Percentiles rank a stretch among this genome's conserved stretches.
Evolutionary conservation across 345 rosid genomes (phyloP).

Genomic region (Lumnitzera racemosa): DNA sequence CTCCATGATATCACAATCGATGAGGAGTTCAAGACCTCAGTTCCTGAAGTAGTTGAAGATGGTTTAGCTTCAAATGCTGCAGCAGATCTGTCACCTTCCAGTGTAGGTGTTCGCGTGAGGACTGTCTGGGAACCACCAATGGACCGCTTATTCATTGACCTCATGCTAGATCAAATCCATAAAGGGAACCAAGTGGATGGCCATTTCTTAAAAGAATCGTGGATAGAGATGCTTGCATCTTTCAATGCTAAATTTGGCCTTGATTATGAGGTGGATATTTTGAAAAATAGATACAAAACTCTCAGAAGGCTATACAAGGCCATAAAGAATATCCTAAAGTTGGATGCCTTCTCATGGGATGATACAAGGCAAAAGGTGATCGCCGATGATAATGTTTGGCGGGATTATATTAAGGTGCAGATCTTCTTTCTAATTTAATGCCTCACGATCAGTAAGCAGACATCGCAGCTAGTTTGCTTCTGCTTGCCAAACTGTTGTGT

Average conservation of each 20-base stretch:
- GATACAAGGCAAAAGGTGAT: conserved; percentile 77
- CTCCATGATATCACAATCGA: conserved; percentile 18
- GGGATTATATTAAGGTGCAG: conserved; percentile 69
- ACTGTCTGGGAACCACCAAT: conserved; percentile 85
- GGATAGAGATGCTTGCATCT: conserved; percentile 61
- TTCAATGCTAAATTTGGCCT: conserved; percentile 70
- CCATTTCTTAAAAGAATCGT: conserved; percentile 66
- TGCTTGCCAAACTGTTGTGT: too few relatives aligned
- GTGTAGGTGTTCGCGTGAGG: conserved; percentile 33
- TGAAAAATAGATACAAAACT: conserved; percentile 81
- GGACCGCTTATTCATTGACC: conserved; percentile 72
- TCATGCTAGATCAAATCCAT: conserved; percentile 68
- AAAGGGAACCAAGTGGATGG: conserved; percentile 78
- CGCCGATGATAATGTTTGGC: conserved; percentile 85
- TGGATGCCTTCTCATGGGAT: conserved; percentile 78
- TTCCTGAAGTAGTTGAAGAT: conserved; percentile 20
- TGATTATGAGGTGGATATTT: conserved; percentile 51
- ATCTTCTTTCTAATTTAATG: not conserved
- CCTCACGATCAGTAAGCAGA: too few relatives aligned
- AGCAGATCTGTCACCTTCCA: conserved; percentile 7
- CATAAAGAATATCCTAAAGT: conserved; percentile 56
- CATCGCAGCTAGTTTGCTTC: too few relatives aligned
- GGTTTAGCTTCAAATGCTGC: conserved; percentile 14
- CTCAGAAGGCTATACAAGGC: conserved; percentile 63
- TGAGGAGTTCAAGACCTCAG: conserved; percentile 31